phyloP scores from a whole-genome alignment of 768 basidiomycete genomes.

The Suillus brevipes region DNA sequence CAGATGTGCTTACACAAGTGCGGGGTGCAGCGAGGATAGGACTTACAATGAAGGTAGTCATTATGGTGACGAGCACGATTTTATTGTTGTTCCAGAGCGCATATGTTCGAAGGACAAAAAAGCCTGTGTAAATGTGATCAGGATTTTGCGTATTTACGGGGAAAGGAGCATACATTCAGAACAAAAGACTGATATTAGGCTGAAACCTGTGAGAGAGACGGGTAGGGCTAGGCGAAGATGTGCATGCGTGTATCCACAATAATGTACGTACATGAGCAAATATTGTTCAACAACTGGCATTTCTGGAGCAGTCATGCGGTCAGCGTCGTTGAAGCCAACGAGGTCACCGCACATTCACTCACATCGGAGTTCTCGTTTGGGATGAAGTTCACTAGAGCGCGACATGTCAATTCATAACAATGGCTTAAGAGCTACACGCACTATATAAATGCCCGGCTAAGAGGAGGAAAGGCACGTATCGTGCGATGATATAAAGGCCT shows the following conservation, averaged over 20 bases:
- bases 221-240: not conserved
- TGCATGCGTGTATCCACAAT: not conserved
- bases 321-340: not conserved
- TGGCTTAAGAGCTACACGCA: not conserved
- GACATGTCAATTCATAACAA: not conserved
- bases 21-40: not conserved
- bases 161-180: not conserved
- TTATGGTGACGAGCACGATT: not conserved
- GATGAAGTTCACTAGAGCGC: not conserved
- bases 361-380: not conserved
- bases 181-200: slow-evolving; percentile 1
- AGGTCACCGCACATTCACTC: not conserved
- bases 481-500: not conserved
- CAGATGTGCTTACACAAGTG: not conserved
- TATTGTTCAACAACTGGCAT: not conserved
- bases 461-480: slow-evolving; percentile 1
- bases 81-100: slow-evolving; percentile 2
- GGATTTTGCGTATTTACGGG: not conserved
- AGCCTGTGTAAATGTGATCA: not conserved
- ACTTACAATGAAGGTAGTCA: not conserved
- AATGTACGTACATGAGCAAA: not conserved
- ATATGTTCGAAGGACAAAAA: slow-evolving; percentile 3
- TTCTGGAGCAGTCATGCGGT: not conserved
- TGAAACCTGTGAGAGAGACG: not conserved
- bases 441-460: slow-evolving; percentile 1